phyloP scores from a whole-genome alignment of 2,329 filamentous ascomycete genomes.

The Catunica adiposa region DNA sequence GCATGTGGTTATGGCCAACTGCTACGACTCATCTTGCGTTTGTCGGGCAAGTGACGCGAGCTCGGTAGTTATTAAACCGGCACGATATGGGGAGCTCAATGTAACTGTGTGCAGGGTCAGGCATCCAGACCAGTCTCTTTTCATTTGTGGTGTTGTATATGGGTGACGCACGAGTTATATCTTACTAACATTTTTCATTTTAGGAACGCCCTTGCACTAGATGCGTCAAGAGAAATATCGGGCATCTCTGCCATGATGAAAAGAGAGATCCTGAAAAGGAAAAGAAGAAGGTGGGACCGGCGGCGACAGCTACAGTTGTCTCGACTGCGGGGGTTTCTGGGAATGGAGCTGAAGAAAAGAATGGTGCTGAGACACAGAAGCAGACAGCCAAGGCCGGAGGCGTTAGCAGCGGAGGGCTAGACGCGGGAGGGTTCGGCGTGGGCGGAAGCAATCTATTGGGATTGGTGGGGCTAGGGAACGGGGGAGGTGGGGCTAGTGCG shows the following conservation, averaged over 20 bases:
- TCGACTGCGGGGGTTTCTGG: background rate
- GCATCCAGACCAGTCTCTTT: too few species aligned
- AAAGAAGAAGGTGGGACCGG: slow-evolving; percentile 51
- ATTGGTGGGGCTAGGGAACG: background rate
- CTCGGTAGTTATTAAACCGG: background rate
- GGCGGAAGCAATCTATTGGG: background rate
- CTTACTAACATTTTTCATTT: background rate
- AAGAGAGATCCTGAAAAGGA: slow-evolving; percentile 71
- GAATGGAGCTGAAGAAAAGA: too few species aligned
- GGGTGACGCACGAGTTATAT: too few species aligned
- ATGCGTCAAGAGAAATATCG: slow-evolving; percentile 97
- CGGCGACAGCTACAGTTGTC: slow-evolving; percentile 19
- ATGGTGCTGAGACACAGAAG: slow-evolving; percentile 17
- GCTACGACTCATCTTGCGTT: background rate
- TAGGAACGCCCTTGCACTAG: slow-evolving; percentile 91
- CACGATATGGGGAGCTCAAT: background rate
- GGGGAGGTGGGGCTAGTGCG: background rate
- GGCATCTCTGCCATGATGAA: slow-evolving; percentile 95
- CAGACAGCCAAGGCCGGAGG: slow-evolving; percentile 14
- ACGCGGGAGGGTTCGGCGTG: background rate
- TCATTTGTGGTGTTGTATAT: too few species aligned
- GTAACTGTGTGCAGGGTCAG: too few species aligned
- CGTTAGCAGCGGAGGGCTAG: background rate
- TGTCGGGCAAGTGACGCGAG: background rate
- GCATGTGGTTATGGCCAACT: too few species aligned